These are phyloP conservation scores for Arthrinium puccinioides DNA, from an alignment of 2,329 filamentous ascomycete species.

Conservation along the genomic window DNA sequence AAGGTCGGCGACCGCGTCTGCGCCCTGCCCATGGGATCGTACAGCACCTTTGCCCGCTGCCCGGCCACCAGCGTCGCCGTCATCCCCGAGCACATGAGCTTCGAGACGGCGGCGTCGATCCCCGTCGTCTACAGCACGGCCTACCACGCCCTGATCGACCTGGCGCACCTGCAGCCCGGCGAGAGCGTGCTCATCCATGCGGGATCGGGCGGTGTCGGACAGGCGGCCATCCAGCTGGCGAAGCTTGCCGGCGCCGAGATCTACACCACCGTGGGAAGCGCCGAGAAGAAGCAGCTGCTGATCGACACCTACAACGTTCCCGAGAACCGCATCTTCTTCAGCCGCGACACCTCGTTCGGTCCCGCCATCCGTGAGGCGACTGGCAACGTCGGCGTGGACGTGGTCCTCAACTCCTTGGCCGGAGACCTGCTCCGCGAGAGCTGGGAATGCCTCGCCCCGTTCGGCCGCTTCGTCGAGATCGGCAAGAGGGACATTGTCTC, in stretches of 20 bases:
- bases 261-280: conserved; percentile 4
- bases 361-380: conserved; percentile 5
- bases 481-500: conserved; percentile 19
- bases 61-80: conserved; percentile 19
- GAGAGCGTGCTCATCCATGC: conserved; percentile 8
- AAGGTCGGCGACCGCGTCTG: conserved; percentile 20
- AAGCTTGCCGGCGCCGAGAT: conserved; percentile 5
- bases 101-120: conserved; percentile 5
- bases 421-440: conserved; percentile 14
- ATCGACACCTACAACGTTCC: conserved; percentile 5
- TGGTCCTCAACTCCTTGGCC: conserved; percentile 12
- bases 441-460: conserved; percentile 22
- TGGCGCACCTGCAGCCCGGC: conserved; percentile 1
- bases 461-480: conserved; percentile 22
- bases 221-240: conserved; percentile 7
- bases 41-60: conserved; percentile 19
- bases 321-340: conserved; percentile 5
- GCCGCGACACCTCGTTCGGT: conserved; percentile 4
- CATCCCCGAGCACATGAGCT: conserved; percentile 18
- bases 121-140: conserved; percentile 7
- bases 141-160: conserved; percentile 6
- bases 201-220: conserved; percentile 7
- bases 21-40: conserved; percentile 30
- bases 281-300: conserved; percentile 6
- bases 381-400: conserved; percentile 5